Base-by-base conservation (phyloP, 805 yeast genomes). In the Yamadazyma sp. region DNA sequence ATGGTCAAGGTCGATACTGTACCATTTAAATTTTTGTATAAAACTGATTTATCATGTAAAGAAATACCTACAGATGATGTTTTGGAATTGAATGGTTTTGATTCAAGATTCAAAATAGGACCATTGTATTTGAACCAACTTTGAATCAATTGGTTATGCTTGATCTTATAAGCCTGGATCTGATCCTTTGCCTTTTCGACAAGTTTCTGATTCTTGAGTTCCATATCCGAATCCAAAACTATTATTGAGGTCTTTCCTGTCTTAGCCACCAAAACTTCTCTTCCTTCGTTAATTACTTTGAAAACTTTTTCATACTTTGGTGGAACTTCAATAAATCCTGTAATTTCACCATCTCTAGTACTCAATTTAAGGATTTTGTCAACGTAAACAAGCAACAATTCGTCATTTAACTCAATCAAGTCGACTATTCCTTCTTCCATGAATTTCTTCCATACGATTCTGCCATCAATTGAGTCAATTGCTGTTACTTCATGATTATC, bases 11-110 rank as follows among this genome's bases (percentile, higher is more conserved):
- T 71, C 14, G 79, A 65, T 2, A 82, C 65, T 14, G 76, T 40
- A 48, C 85, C 78, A 49, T 84, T 72, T 40, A 89, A 60, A 55
- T 83, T 89, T 58, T 91, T 93, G 73, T 89, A 87, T 25, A 87
- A 60, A 1, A 86, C 91, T 1, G 80, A 68, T 52, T 86, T 73
- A 47, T 83, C 80, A 14, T 82, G 80, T 19, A 84, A 60, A 0
- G 83, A 75, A 17, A 75, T 70, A 7, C 95, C 97, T 31, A 81
- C 54, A 10, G 82, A 80, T 0, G 82, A 39, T 2, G 65, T 53
- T 23, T 41, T 42, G 3, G 53, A 37, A 23, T 50, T 52, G 4
- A 22, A 31, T 5, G 60, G 58, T 28, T 52, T 56, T 5, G 44
- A 32, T 15, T 46, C 28, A 14, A 56, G 47, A 4, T 40, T 32